Conservation (phyloP, 352 stramenopile genomes). For the Globisporangium cederbergense region DNA sequence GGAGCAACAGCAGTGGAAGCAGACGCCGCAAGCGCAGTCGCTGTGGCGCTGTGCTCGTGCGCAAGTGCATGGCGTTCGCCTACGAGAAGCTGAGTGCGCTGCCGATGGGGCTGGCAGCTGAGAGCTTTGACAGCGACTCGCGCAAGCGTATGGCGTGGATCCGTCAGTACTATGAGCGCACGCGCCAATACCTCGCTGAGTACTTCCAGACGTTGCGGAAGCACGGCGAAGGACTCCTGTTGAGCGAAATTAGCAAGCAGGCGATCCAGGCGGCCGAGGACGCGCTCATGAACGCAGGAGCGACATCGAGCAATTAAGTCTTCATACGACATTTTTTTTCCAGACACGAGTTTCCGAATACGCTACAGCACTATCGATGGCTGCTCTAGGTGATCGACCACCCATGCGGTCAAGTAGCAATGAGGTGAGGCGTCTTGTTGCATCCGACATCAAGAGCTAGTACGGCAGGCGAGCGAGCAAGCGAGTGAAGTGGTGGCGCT, state of each 20-base stretch:
- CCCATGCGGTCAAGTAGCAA: too few species aligned
- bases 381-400: not conserved
- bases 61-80: constrained; percentile 35
- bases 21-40: constrained; percentile 28
- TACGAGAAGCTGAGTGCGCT: constrained; percentile 10
- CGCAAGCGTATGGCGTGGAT: constrained; percentile 4
- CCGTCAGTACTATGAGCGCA: constrained; percentile 13
- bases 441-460: not conserved
- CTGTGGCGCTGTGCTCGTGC: constrained; percentile 30
- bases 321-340: not conserved
- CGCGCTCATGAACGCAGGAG: constrained; percentile 16
- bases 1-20: constrained; percentile 11
- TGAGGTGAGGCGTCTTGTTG: not conserved
- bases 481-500: not conserved
- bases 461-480: not conserved
- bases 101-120: not conserved
- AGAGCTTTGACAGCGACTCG: constrained; percentile 4
- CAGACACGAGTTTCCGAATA: too few species aligned
- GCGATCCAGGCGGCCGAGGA: constrained; percentile 25
- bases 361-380: too few species aligned
- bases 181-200: constrained; percentile 3
- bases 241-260: constrained; percentile 26
- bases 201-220: constrained; percentile 19
- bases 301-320: constrained; percentile 1
- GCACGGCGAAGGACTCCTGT: constrained; percentile 8